Conservation (phyloP, 352 stramenopile genomes). For the Phytophthora capsici region DNA sequence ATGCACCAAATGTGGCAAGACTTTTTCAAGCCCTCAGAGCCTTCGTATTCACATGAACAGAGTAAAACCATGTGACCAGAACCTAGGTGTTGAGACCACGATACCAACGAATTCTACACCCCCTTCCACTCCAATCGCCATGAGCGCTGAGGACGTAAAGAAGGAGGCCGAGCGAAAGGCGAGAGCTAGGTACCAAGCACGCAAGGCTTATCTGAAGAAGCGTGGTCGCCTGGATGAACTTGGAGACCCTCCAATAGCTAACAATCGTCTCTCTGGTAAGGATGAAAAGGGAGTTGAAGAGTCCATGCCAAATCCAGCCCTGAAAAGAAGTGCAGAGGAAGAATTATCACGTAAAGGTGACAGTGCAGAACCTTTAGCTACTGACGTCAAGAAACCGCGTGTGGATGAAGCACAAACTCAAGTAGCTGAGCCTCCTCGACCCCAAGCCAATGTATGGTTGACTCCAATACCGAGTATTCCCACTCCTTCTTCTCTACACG, state of each 20-base stretch:
- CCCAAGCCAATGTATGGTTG: constrained; percentile 15
- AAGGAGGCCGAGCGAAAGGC: constrained; percentile 30
- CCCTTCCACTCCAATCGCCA: not conserved
- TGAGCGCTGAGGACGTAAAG: constrained; percentile 21
- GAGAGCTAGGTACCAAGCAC: constrained; percentile 31
- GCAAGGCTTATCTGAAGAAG: constrained; percentile 41
- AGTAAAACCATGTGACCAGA: constrained; percentile 35
- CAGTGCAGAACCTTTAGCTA: constrained; percentile 5
- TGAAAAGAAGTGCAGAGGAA: constrained; percentile 20
- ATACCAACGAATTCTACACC: constrained; percentile 3
- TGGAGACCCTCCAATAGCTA: constrained; percentile 5
- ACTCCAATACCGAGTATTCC: constrained; percentile 8
- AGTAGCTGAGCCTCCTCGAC: constrained; percentile 5
- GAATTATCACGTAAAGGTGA: not conserved
- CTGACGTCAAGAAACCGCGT: constrained; percentile 21
- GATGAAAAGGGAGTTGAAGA: not conserved
- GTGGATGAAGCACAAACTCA: constrained; percentile 11
- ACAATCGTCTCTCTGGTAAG: not conserved
- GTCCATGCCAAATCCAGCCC: not conserved
- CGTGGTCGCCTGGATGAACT: constrained; percentile 33
- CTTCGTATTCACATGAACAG: constrained; percentile 39
- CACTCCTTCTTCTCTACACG: not conserved
- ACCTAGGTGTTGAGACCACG: constrained; percentile 9
- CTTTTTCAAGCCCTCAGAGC: constrained; percentile 39
- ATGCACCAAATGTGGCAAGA: constrained; percentile 36